Evolutionary conservation across 2,329 filamentous ascomycete species (phyloP), one percentile per base, ranked within the genome.

Genomic region (Pseudogymnoascus sp.): DNA sequence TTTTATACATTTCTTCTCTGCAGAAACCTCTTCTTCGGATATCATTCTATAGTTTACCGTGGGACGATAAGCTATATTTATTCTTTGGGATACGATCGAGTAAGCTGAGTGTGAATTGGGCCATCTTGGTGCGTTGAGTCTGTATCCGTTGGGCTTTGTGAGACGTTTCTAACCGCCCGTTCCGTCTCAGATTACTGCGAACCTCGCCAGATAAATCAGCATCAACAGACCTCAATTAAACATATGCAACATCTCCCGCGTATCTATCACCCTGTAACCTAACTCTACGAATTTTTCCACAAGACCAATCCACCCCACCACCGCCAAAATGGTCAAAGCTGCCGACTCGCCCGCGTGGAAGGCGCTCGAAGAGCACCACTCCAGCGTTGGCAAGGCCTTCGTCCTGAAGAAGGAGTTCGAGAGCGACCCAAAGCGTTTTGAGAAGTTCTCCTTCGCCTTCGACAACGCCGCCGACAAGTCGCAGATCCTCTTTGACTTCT

Each of bases 401-500:
- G 86, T 95, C 65, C 83, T 97, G 66, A 96, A 95, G 79, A 88
- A 95, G 66, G 89, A 90, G 73, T 99, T 97, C 76, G 82, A 89
- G 70, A 85, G 90, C 68, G 92, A 99, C 73, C 85, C 91, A 57
- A 74, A 88, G 72, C 90, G 94, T 64, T 97, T 96, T 79, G 76
- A 86, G 71, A 95, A 94, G 77, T 92, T 96, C 79, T 89, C 85
- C 72, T 89, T 86, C 73, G 90, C 83, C 70, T 96, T 97, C 76
- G 78, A 82, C 28, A 92, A 90, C 75, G 74, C 82, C 59, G 86
- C 88, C 67, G 89, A 95, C 70, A 82, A 81, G 70, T 86, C 84
- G 67, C 90, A 96, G 66, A 94, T 95, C 70, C 83, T 99, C 65
- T 99, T 97, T 76, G 94, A 99, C 76, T 99, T 96, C 78, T 94